Percentiles rank a stretch among this genome's conserved stretches.
Conservation (phyloP, 1,284 basidiomycete species). For the Hemileia vastatrix region DNA sequence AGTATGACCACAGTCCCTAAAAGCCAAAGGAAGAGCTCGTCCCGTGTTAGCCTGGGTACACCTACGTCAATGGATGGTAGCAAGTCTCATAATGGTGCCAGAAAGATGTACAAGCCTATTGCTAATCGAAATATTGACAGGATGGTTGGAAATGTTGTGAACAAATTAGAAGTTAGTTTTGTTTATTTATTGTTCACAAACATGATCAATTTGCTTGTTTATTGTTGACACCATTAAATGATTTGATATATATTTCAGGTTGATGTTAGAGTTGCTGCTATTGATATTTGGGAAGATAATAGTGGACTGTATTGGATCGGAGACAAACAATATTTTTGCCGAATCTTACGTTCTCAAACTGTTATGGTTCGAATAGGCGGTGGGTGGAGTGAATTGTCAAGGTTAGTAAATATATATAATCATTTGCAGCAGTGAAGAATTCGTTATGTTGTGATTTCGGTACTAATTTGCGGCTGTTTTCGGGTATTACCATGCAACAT, state of each 20-base stretch:
- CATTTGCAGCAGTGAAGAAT: neutral
- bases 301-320: conserved; percentile 24
- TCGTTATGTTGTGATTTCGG: neutral
- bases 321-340: conserved; percentile 20
- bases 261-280: conserved; percentile 15
- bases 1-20: neutral
- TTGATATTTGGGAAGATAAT: conserved; percentile 20
- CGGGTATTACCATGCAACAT: neutral
- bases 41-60: too few species aligned
- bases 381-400: conserved; percentile 43
- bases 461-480: neutral
- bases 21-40: neutral
- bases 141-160: conserved; percentile 19
- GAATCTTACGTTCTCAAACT: conserved; percentile 35
- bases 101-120: conserved; percentile 8
- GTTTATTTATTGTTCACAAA: neutral
- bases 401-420: conserved; percentile 20
- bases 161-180: conserved; percentile 12
- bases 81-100: neutral
- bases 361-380: conserved; percentile 44
- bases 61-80: neutral
- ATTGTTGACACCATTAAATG: neutral
- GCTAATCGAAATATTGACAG: conserved; percentile 22
- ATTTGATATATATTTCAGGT: conserved; percentile 2
- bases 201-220: neutral